Evolutionary conservation across 2,329 filamentous ascomycete species (phyloP).

Genomic region (Fusarium verrucosum): DNA sequence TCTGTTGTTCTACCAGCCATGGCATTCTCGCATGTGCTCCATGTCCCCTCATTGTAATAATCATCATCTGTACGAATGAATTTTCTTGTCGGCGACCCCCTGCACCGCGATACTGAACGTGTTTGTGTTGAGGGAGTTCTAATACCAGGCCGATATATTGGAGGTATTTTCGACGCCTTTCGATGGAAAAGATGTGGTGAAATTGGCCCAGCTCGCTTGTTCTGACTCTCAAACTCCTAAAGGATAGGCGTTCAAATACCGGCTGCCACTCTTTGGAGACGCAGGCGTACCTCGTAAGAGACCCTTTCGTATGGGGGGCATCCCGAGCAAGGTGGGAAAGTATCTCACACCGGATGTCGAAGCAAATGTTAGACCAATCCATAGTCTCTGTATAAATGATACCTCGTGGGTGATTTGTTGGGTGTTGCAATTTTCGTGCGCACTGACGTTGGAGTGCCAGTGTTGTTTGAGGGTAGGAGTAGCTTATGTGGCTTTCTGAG

Average conservation of each 20-base stretch:
- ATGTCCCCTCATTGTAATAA: background rate
- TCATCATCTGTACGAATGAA: background rate
- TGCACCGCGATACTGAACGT: too few species aligned
- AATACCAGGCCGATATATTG: background rate
- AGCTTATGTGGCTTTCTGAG: too few species aligned
- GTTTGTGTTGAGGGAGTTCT: background rate
- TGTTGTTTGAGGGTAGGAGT: too few species aligned
- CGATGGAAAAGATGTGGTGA: background rate
- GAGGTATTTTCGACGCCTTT: background rate
- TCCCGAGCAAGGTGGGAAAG: background rate
- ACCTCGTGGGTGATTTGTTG: too few species aligned
- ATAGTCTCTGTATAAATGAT: too few species aligned
- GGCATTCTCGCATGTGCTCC: background rate
- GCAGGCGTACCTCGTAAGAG: background rate
- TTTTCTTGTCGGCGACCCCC: background rate
- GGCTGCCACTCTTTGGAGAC: background rate
- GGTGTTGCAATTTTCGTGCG: too few species aligned
- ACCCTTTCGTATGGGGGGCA: background rate
- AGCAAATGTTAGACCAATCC: background rate
- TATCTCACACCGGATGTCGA: background rate
- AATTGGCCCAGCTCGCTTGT: background rate
- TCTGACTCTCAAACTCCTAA: background rate
- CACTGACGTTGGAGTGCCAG: too few species aligned
- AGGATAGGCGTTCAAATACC: background rate
- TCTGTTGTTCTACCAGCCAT: background rate